phyloP scores from a whole-genome alignment of 2,329 filamentous ascomycete species.

The Colletotrichum sp. region DNA sequence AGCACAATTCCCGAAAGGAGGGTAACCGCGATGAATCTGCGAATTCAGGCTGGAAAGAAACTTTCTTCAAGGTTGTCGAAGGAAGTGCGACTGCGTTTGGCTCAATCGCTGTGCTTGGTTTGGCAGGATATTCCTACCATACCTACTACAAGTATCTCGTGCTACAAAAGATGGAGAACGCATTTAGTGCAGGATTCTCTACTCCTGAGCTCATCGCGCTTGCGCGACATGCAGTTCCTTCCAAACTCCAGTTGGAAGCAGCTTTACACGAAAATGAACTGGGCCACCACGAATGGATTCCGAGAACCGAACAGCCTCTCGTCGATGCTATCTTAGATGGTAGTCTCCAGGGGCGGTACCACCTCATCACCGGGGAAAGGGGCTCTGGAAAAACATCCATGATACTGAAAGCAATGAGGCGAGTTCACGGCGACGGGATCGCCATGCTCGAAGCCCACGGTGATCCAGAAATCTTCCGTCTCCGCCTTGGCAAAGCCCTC shows the following conservation, averaged over 20 bases:
- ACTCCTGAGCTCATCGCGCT: slow-evolving; percentile 82
- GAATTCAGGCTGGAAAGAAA: not conserved
- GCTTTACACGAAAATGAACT: slow-evolving; percentile 31
- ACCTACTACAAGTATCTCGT: slow-evolving; percentile 88
- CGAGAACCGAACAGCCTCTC: slow-evolving; percentile 78
- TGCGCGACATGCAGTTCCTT: slow-evolving; percentile 58
- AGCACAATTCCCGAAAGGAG: not conserved
- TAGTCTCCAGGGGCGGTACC: slow-evolving; percentile 78
- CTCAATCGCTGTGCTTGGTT: slow-evolving; percentile 73
- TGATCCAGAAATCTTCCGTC: slow-evolving; percentile 94
- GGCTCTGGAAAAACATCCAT: slow-evolving; percentile 97
- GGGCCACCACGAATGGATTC: slow-evolving; percentile 72
- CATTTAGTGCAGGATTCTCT: slow-evolving; percentile 91
- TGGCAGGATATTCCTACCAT: slow-evolving; percentile 80
- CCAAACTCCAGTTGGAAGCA: slow-evolving; percentile 30
- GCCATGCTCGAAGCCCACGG: slow-evolving; percentile 97
- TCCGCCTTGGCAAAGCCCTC: slow-evolving; percentile 88
- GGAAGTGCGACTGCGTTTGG: slow-evolving; percentile 77
- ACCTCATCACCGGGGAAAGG: slow-evolving; percentile 92
- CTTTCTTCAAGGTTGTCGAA: slow-evolving; percentile 68
- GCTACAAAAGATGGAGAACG: slow-evolving; percentile 86
- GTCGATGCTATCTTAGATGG: slow-evolving; percentile 87
- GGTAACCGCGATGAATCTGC: not conserved
- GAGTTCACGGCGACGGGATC: slow-evolving; percentile 85
- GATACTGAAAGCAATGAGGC: slow-evolving; percentile 93